Conservation (phyloP, 257 asterid species). For the Lavandula angustifolia region DNA sequence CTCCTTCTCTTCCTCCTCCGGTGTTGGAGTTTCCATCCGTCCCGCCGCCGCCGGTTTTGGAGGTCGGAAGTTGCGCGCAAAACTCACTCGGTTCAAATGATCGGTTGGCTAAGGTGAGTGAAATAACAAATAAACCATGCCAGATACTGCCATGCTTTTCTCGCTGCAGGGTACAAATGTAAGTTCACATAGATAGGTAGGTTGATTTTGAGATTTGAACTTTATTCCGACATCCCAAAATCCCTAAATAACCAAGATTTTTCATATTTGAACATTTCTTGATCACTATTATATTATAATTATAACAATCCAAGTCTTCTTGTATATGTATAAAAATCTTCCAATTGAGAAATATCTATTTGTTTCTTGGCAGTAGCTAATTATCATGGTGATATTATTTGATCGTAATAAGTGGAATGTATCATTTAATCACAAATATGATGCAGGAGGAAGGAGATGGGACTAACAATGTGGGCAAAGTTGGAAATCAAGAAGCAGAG, state of each 20-base stretch:
- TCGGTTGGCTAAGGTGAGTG: slow-evolving; percentile 59
- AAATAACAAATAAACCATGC: neutral
- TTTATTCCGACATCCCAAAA: neutral
- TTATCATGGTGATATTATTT: too few relatives aligned
- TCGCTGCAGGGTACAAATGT: slow-evolving; percentile 14
- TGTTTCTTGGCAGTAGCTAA: too few relatives aligned
- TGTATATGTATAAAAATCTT: too few relatives aligned
- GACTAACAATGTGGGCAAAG: slow-evolving; percentile 4
- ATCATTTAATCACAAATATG: neutral
- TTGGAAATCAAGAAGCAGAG: slow-evolving; percentile 42
- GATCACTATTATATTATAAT: too few relatives aligned
- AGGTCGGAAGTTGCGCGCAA: slow-evolving; percentile 37
- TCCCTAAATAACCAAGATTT: too few relatives aligned
- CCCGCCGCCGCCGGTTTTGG: slow-evolving; percentile 26
- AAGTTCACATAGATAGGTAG: neutral
- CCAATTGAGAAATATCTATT: too few relatives aligned
- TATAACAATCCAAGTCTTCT: too few relatives aligned
- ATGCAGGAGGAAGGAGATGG: slow-evolving; percentile 48
- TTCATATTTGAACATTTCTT: too few relatives aligned
- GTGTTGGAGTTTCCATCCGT: neutral
- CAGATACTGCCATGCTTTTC: neutral
- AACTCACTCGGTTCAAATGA: slow-evolving; percentile 53
- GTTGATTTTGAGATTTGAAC: neutral
- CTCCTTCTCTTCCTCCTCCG: slow-evolving; percentile 26
- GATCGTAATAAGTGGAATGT: too few relatives aligned